Evolutionary conservation across 2,329 filamentous ascomycete genomes (phyloP).

Genomic region (Diplocarpon mali): DNA sequence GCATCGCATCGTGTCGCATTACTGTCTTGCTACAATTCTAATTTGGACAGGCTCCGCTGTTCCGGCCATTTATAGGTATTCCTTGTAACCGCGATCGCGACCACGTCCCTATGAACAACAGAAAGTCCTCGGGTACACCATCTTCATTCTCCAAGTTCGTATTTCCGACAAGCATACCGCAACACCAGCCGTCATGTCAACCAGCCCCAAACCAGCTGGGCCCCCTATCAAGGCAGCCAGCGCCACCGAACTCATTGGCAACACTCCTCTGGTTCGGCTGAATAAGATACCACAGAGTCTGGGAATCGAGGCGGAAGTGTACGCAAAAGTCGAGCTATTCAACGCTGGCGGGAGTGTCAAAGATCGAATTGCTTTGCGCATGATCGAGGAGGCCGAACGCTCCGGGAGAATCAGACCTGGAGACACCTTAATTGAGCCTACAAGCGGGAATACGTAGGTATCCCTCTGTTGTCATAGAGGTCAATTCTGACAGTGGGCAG

Average conservation of each 20-base stretch:
- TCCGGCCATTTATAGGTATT: no score
- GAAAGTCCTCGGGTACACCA: no score
- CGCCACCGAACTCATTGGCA: constrained; percentile 82
- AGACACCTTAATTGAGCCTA: constrained; percentile 95
- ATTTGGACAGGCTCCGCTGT: no score
- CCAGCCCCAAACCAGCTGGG: constrained; percentile 18
- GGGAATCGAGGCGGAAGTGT: constrained; percentile 80
- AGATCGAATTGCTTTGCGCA: constrained; percentile 88
- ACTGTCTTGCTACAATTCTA: no score
- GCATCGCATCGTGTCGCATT: no score
- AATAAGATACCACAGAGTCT: constrained; percentile 88
- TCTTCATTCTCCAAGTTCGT: background rate
- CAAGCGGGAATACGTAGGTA: constrained; percentile 76
- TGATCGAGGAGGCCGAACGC: constrained; percentile 93
- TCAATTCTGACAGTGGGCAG: constrained; percentile 28
- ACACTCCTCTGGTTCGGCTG: constrained; percentile 87
- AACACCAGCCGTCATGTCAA: constrained; percentile 11
- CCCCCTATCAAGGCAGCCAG: constrained; percentile 36
- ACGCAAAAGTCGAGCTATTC: constrained; percentile 86
- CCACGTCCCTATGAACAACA: no score
- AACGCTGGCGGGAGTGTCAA: constrained; percentile 92
- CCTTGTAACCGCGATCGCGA: no score
- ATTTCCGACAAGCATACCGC: background rate
- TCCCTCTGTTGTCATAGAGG: background rate
- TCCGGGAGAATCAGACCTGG: constrained; percentile 91